Percentiles rank a stretch among this genome's conserved stretches.
Conservation (phyloP, 2,329 filamentous ascomycete species). For the Zarea fungicola region DNA sequence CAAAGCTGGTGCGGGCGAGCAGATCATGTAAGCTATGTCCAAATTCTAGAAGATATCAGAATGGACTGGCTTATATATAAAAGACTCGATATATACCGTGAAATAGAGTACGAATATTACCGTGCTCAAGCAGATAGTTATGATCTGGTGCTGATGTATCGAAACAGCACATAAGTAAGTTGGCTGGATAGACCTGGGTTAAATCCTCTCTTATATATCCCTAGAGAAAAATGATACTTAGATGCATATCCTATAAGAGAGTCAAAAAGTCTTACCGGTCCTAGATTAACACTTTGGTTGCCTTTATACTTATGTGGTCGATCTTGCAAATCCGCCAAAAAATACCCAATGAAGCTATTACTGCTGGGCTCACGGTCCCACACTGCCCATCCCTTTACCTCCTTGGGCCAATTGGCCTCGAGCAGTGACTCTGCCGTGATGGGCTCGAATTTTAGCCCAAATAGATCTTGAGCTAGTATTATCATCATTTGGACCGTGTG, state of each 20-base stretch:
- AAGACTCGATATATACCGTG: not conserved
- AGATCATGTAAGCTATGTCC: not conserved
- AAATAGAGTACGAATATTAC: not conserved
- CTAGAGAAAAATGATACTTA: not conserved
- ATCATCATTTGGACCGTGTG: not conserved
- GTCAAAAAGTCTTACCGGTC: not conserved
- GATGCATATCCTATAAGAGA: not conserved
- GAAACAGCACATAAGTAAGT: not conserved
- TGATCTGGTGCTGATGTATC: not conserved
- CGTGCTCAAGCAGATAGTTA: not conserved
- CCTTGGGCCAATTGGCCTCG: not conserved
- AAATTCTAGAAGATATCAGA: not conserved
- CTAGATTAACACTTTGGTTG: not conserved
- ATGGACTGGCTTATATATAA: not conserved
- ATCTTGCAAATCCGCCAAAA: not conserved
- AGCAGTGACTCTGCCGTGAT: not conserved
- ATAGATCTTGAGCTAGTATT: not conserved
- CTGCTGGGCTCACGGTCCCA: not conserved
- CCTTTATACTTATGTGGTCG: constrained; percentile 1
- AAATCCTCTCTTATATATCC: not conserved
- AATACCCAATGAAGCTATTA: not conserved
- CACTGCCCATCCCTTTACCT: not conserved
- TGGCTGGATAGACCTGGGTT: not conserved
- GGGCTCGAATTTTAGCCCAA: not conserved
- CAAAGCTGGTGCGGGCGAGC: not conserved